Conservation (phyloP, 148 eudicot species). For the Rhododendron kiyosumense region DNA sequence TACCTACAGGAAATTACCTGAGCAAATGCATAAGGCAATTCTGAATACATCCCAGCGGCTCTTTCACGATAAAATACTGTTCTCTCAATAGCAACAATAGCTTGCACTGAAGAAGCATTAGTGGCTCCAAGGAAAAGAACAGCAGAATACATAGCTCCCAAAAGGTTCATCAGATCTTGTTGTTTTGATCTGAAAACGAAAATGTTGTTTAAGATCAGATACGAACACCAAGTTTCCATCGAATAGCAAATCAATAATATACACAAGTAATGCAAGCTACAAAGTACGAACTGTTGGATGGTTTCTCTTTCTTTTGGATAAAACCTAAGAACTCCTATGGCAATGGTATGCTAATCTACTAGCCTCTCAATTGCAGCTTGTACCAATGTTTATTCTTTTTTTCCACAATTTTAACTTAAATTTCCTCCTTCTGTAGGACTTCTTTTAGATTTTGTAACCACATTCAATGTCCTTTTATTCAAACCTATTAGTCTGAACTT, state of each 20-base stretch:
- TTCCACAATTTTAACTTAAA: neutral
- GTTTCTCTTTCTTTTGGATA: neutral
- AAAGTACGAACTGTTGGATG: neutral
- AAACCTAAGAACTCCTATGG: neutral
- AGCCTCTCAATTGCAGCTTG: neutral
- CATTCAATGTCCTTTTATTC: neutral
- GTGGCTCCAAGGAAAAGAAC: slow-evolving; percentile 43
- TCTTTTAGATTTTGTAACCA: neutral
- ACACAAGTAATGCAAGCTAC: neutral
- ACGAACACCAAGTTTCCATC: neutral
- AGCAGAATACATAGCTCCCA: slow-evolving; percentile 45
- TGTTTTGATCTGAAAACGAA: slow-evolving; percentile 27
- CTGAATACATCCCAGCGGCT: slow-evolving; percentile 55
- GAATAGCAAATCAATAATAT: neutral
- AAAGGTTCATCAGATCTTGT: slow-evolving; percentile 40
- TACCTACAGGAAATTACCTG: slow-evolving; percentile 21
- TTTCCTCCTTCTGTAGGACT: neutral
- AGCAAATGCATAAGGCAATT: slow-evolving; percentile 49
- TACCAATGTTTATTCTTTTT: neutral
- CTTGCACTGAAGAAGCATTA: slow-evolving; percentile 33
- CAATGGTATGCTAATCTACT: neutral
- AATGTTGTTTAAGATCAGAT: neutral
- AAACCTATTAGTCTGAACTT: neutral
- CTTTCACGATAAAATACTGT: slow-evolving; percentile 51
- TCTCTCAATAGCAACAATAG: slow-evolving; percentile 43